Evolutionary conservation across 139 green algal genomes (phyloP).

Genomic region (Picochlorum sp.): DNA sequence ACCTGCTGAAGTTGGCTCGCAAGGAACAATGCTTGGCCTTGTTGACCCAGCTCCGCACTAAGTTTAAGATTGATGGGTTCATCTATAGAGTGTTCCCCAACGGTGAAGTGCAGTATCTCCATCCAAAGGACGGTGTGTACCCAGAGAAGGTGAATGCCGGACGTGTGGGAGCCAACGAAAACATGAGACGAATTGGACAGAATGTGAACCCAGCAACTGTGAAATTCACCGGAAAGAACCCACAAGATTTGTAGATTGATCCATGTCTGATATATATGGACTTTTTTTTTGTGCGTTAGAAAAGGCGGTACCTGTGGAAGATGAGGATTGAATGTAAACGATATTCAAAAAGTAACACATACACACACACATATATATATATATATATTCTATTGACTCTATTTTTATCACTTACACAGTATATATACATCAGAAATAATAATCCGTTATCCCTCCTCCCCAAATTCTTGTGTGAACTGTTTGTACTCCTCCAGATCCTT

Average conservation of each 20-base stretch:
- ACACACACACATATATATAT: no score
- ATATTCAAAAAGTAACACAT: no score
- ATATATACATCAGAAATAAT: background rate
- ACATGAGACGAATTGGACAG: constrained; percentile 87
- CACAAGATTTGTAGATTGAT: constrained; percentile 4
- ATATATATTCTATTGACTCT: no score
- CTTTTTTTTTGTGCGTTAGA: background rate
- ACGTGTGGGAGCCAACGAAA: constrained; percentile 73
- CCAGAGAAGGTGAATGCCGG: constrained; percentile 98
- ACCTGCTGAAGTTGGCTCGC: constrained; percentile 97
- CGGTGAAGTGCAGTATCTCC: constrained; percentile 97
- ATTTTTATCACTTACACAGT: no score
- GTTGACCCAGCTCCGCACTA: constrained; percentile 87
- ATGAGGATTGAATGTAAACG: no score
- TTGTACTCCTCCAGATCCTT: constrained; percentile 80
- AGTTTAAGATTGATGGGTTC: constrained; percentile 88
- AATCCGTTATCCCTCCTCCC: constrained; percentile 64
- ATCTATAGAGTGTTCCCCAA: constrained; percentile 93
- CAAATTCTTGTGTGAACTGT: constrained; percentile 93
- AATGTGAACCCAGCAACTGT: constrained; percentile 60
- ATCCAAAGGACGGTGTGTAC: constrained; percentile 98
- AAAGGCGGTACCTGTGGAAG: no score
- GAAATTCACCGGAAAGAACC: constrained; percentile 86
- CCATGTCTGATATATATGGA: background rate
- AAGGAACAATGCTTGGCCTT: constrained; percentile 99